Evolutionary conservation across 2,329 filamentous ascomycete genomes (phyloP).

Genomic region (Seiridium cupressi): DNA sequence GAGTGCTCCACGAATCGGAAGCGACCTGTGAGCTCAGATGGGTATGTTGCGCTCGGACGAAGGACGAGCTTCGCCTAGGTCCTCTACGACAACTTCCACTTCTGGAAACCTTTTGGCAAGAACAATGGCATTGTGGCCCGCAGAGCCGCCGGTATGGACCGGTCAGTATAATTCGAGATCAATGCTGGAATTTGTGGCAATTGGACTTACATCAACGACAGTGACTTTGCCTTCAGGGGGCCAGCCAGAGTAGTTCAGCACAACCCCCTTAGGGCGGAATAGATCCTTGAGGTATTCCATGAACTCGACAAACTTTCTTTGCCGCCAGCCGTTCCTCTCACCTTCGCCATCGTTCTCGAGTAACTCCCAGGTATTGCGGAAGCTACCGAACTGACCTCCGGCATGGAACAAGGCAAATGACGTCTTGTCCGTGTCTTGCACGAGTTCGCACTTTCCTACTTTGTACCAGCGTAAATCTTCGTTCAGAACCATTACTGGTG

Average conservation of each 20-base stretch:
- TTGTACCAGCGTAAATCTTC: slow-evolving; percentile 30
- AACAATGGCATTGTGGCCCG: slow-evolving; percentile 37
- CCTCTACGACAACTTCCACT: slow-evolving; percentile 42
- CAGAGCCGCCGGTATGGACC: slow-evolving; percentile 43
- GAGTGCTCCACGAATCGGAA: slow-evolving; percentile 35
- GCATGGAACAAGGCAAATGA: slow-evolving; percentile 34
- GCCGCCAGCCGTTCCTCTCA: slow-evolving; percentile 33
- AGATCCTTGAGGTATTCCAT: slow-evolving; percentile 39
- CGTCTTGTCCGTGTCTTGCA: slow-evolving; percentile 32
- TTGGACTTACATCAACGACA: slow-evolving; percentile 37
- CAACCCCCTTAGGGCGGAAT: slow-evolving; percentile 32
- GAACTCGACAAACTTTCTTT: slow-evolving; percentile 36
- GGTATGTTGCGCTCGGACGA: slow-evolving; percentile 33
- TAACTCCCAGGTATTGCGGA: slow-evolving; percentile 35
- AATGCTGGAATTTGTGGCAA: neutral
- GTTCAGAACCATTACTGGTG: slow-evolving; percentile 33
- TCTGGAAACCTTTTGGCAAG: slow-evolving; percentile 39
- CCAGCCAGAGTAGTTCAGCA: slow-evolving; percentile 35
- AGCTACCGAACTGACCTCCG: slow-evolving; percentile 24
- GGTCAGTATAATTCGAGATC: slow-evolving; percentile 9
- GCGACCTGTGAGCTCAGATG: slow-evolving; percentile 28
- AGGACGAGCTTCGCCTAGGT: slow-evolving; percentile 35
- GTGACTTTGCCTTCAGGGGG: slow-evolving; percentile 30
- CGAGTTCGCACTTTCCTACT: slow-evolving; percentile 26
- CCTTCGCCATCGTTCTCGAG: slow-evolving; percentile 39